Percentiles rank a stretch among this genome's conserved stretches.
Evolutionary conservation across 176 grass and related monocot species (phyloP).

Genomic region (Triticum monococcum): DNA sequence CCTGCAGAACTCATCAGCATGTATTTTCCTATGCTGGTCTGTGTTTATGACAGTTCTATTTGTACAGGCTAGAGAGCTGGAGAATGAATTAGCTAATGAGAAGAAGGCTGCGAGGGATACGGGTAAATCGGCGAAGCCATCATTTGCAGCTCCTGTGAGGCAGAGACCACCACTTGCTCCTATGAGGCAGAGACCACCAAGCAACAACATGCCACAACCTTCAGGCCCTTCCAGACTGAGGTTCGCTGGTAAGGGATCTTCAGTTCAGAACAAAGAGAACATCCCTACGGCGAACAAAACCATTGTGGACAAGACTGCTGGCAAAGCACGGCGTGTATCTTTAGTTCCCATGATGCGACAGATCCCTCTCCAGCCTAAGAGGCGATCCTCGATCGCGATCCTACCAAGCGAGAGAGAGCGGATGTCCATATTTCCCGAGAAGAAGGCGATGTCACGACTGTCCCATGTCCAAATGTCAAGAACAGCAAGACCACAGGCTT

Average conservation of each 20-base stretch:
- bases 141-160: constrained; percentile 36
- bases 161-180: constrained; percentile 42
- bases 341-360: constrained; percentile 51
- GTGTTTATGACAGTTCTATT: constrained; percentile 3
- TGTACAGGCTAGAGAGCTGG: constrained; percentile 82
- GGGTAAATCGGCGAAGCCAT: constrained; percentile 56
- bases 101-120: constrained; percentile 47
- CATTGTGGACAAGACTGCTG: constrained; percentile 30
- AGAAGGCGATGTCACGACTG: constrained; percentile 40
- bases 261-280: constrained; percentile 75
- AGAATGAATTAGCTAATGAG: constrained; percentile 60
- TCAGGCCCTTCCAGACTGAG: constrained; percentile 42
- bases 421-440: constrained; percentile 30
- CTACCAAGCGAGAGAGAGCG: constrained; percentile 41
- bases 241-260: constrained; percentile 19
- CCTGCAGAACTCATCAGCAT: not conserved
- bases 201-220: constrained; percentile 38
- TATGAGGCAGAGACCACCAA: constrained; percentile 54
- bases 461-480: constrained; percentile 39
- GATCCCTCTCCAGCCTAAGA: constrained; percentile 62
- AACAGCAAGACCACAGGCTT: constrained; percentile 44
- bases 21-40: constrained; percentile 5
- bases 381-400: constrained; percentile 63
- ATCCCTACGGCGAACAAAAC: constrained; percentile 25
- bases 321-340: constrained; percentile 70